Base-by-base conservation (phyloP, 176 grass and related monocot species). In the Hyparrhenia diplandra region DNA sequence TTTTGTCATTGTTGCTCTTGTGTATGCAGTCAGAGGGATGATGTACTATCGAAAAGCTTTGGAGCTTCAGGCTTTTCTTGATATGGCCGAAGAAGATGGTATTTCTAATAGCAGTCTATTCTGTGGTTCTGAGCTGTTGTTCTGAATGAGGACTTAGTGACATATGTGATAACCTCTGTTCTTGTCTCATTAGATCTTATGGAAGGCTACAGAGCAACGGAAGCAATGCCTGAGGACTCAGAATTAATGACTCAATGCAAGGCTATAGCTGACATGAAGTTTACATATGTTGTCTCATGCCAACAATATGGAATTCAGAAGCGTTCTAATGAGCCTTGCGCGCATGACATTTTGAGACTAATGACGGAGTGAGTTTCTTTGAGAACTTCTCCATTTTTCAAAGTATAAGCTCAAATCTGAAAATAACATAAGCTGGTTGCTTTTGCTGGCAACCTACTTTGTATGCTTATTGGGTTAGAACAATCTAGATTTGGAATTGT, bases 41-140 rank as follows among this genome's bases (percentile, higher is more conserved):
- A 99, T 99, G 96, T 99, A 99, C 84, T 99, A 95, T 81, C 87
- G 96, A 77, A 90, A 95, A 90, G 90, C 96, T 70, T 83, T 99
- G 82, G 96, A 95, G 83, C 92, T 99, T 78, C 92, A 99, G 80
- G 88, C 92, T 73, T 99, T 99, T 75, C 88, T 95, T 71, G 96
- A 99, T 84, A 99, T 91, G 85, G 96, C 96, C 60, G 83, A 93
- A 77, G 87, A 95, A 83, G 82, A 93, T 52, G 96, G 96, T 95
- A 93, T 62, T 60, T 83, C 41, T 58, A 59, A 27, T 75, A 81
- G 51, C 57, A 34, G 12, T 76, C 62, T 51, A 51, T 84, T 30
- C 27, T 82, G 45, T 81, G 61, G 12, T 71, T 86, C 8, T 66
- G 47, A 84, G 51, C 12, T 85, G 55, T 81, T 55, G 16, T 71